Percentiles rank a stretch among this genome's conserved stretches.
Conservation (phyloP, 345 rosid species). For the Gynandropsis gynandra region DNA sequence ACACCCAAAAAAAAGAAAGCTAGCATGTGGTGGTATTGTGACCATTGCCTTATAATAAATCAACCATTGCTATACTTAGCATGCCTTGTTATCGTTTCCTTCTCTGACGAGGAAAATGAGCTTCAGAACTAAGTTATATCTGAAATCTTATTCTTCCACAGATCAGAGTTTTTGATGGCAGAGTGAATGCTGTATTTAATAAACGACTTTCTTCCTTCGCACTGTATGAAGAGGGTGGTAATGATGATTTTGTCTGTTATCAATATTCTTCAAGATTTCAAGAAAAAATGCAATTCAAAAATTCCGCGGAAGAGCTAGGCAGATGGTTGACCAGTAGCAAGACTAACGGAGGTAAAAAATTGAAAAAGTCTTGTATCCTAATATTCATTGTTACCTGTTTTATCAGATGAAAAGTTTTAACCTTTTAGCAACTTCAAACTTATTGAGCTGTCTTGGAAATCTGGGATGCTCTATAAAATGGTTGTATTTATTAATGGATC, state of each 20-base stretch:
- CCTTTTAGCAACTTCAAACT: no score
- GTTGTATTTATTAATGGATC: no score
- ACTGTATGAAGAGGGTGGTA: slow-evolving; percentile 40
- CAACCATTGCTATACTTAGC: no score
- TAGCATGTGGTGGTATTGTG: no score
- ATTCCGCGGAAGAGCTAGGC: slow-evolving; percentile 35
- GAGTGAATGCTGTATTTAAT: slow-evolving; percentile 50
- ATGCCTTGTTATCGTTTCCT: not conserved
- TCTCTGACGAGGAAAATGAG: not conserved
- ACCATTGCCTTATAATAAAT: no score
- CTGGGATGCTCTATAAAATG: no score
- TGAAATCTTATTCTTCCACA: not conserved
- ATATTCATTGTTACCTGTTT: not conserved
- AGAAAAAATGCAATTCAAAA: slow-evolving; percentile 37
- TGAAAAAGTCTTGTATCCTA: not conserved
- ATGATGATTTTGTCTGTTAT: slow-evolving; percentile 42
- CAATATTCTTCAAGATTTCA: slow-evolving; percentile 49
- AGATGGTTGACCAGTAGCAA: slow-evolving; percentile 34
- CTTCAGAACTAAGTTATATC: not conserved
- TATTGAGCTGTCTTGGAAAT: no score
- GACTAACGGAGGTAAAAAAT: slow-evolving; percentile 40
- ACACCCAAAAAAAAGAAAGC: no score
- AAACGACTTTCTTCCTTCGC: slow-evolving; percentile 60
- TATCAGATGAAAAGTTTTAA: not conserved
- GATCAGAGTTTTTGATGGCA: slow-evolving; percentile 18